phyloP scores from a whole-genome alignment of 306 rosid genomes.

The Vigna radiata region DNA sequence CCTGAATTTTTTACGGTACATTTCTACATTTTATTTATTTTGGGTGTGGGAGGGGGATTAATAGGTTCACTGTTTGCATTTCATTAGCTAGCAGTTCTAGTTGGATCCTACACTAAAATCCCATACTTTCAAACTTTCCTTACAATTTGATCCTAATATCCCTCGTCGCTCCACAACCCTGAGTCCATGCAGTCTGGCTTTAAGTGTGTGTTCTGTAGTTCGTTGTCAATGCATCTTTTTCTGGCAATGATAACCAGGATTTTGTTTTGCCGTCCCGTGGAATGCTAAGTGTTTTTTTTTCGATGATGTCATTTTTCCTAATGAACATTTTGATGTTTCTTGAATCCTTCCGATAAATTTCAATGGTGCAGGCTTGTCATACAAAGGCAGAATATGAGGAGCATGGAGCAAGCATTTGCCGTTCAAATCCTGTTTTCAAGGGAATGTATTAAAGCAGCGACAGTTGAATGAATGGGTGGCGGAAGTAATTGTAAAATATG shows the following conservation, averaged over 20 bases:
- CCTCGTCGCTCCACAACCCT: background rate
- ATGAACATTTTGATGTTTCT: conserved; percentile 1
- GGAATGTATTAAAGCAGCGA: conserved; percentile 85
- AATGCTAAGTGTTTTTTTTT: background rate
- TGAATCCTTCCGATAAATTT: background rate
- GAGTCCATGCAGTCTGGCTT: background rate
- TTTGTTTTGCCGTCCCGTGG: background rate
- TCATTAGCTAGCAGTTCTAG: background rate
- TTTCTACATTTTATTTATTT: background rate
- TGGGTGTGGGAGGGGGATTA: background rate
- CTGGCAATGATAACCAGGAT: conserved; percentile 1
- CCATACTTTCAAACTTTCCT: background rate
- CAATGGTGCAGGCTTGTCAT: conserved; percentile 85
- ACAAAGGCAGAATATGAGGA: conserved; percentile 98
- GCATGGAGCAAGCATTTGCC: conserved; percentile 95
- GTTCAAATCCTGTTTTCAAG: conserved; percentile 98
- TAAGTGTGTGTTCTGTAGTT: background rate
- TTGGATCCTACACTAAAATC: background rate
- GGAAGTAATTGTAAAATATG: conserved; percentile 66
- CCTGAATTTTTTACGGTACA: conserved; percentile 91
- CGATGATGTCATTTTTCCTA: background rate
- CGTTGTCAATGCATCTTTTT: conserved; percentile 1
- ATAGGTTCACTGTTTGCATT: background rate
- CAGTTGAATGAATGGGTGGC: conserved; percentile 38
- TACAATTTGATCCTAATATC: background rate